phyloP scores from a whole-genome alignment of 2,329 filamentous ascomycete genomes.

The Blastomyces parvus region DNA sequence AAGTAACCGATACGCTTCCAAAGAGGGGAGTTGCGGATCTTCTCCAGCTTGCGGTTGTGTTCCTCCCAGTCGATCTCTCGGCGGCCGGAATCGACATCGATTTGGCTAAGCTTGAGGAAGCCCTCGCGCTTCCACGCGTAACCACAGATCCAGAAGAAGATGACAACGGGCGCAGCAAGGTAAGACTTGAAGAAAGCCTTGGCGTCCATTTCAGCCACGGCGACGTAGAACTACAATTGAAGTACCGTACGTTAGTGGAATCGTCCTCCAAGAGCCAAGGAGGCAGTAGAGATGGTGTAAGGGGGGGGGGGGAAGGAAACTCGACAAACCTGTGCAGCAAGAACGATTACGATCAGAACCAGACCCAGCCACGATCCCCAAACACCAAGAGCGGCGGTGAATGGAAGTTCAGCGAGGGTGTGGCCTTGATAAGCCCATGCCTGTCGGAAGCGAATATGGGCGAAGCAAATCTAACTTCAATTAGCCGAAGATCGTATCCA shows the following conservation, averaged over 20 bases:
- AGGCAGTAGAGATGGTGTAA: background rate
- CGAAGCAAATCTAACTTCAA: constrained; percentile 43
- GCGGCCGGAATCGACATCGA: constrained; percentile 58
- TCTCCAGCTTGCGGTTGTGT: constrained; percentile 41
- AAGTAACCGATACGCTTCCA: constrained; percentile 14
- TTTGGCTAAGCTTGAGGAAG: constrained; percentile 50
- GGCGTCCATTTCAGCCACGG: constrained; percentile 20
- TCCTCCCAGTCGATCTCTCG: constrained; percentile 56
- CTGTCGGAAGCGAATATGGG: constrained; percentile 58
- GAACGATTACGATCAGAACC: constrained; percentile 43
- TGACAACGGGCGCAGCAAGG: constrained; percentile 23
- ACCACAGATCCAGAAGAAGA: constrained; percentile 45
- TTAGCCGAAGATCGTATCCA: background rate
- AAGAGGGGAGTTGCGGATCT: constrained; percentile 9
- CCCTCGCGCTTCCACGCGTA: constrained; percentile 56
- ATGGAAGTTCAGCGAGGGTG: constrained; percentile 53
- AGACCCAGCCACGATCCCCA: constrained; percentile 54
- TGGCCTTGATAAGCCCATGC: constrained; percentile 52
- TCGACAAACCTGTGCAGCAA: constrained; percentile 39
- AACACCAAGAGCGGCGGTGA: constrained; percentile 49
- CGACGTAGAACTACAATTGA: constrained; percentile 21
- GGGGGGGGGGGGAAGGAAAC: background rate
- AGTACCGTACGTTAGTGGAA: background rate
- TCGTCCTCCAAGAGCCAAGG: background rate
- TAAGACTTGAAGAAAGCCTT: constrained; percentile 26